A percentile compares a stretch with the other conserved stretches of the same genome.
phyloP scores from a whole-genome alignment of 441 rosid species.

The Hura crepitans region DNA sequence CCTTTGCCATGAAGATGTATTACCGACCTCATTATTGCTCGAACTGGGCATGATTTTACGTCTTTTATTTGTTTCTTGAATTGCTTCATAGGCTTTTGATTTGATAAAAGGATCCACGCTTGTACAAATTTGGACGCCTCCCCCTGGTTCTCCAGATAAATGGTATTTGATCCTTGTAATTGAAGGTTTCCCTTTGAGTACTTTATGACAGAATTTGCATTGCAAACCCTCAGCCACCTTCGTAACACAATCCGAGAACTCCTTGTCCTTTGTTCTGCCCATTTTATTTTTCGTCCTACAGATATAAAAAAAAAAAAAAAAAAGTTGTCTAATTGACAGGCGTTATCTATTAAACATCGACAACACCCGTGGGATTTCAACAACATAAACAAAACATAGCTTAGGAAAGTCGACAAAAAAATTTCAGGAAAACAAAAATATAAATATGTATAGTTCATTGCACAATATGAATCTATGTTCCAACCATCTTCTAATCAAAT shows the following conservation, averaged over 20 bases:
- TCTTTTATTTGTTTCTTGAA: background rate
- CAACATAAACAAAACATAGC: no score
- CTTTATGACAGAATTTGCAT: background rate
- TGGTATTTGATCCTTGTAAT: conserved; percentile 15
- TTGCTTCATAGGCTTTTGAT: conserved; percentile 6
- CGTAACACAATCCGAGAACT: background rate
- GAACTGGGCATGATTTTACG: background rate
- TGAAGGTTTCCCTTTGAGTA: background rate
- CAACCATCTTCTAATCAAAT: no score
- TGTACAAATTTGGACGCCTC: conserved; percentile 5
- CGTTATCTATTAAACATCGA: no score
- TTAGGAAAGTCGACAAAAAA: no score
- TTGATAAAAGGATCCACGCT: background rate
- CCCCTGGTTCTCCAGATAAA: conserved; percentile 8
- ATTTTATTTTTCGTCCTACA: background rate
- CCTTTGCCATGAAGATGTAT: no score
- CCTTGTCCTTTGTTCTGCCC: background rate
- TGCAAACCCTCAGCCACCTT: background rate
- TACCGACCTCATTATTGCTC: no score
- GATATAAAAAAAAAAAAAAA: no score
- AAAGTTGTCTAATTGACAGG: no score
- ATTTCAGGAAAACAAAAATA: no score
- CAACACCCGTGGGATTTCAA: no score
- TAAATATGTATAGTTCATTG: no score
- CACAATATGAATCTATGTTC: no score